These are phyloP conservation scores for Diaporthe caulivora DNA, from an alignment of 2,329 filamentous ascomycete species.

Conservation along the genomic window DNA sequence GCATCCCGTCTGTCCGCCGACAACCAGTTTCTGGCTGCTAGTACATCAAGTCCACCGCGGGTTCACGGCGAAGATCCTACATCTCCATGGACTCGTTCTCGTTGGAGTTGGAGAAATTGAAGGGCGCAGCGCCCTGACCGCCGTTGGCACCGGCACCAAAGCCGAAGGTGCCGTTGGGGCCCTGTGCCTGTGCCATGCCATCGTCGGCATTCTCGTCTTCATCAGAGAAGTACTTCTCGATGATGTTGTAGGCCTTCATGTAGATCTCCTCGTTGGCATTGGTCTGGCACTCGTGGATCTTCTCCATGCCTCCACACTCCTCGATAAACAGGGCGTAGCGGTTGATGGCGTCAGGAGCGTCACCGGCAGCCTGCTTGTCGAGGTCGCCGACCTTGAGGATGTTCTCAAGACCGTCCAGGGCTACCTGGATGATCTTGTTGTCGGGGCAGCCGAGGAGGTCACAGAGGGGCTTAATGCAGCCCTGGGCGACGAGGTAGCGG, in stretches of 20 bases:
- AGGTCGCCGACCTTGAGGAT: constrained; percentile 99
- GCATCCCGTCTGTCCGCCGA: constrained; percentile 26
- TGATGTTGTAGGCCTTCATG: constrained; percentile 99
- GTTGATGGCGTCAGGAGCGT: constrained; percentile 85
- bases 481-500: constrained; percentile 90
- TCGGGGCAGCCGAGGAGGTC: constrained; percentile 96
- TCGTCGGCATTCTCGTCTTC: constrained; percentile 95
- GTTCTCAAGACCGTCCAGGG: constrained; percentile 97
- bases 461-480: constrained; percentile 97
- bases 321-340: constrained; percentile 98
- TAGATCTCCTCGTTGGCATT: constrained; percentile 99
- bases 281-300: constrained; percentile 99
- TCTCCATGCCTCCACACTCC: constrained; percentile 99
- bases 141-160: constrained; percentile 80
- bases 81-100: constrained; percentile 75
- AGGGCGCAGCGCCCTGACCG: constrained; percentile 70
- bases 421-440: constrained; percentile 99
- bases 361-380: constrained; percentile 90
- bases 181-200: constrained; percentile 77
- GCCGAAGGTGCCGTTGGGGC: constrained; percentile 80
- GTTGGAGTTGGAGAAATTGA: constrained; percentile 92
- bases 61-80: constrained; percentile 54
- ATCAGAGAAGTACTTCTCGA: constrained; percentile 99
- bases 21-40: constrained; percentile 11
- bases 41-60: constrained; percentile 17